Conservation (phyloP, 768 basidiomycete genomes). For the Lentinula edodes region DNA sequence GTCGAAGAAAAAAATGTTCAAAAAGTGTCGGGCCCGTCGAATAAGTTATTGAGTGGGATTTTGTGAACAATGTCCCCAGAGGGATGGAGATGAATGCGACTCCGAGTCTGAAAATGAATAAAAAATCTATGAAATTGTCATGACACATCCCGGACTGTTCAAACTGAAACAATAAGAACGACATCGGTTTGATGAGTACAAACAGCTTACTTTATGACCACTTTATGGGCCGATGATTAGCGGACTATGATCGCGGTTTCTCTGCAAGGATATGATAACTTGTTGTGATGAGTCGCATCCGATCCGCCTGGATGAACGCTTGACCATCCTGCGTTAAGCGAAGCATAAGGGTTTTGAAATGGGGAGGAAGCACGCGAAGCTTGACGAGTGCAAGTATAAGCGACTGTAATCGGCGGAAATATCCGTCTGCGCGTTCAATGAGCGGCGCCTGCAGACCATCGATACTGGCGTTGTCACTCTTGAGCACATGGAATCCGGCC, state of each 20-base stretch:
- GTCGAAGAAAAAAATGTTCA: not conserved
- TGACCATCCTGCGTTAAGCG: not conserved
- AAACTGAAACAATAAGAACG: not conserved
- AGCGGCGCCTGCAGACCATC: conserved; percentile 1
- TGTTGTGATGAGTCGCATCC: conserved; percentile 2
- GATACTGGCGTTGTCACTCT: not conserved
- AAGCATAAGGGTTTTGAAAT: not conserved
- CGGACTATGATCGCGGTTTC: not conserved
- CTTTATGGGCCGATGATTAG: not conserved
- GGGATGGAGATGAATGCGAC: not conserved
- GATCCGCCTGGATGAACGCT: not conserved
- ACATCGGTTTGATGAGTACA: not conserved
- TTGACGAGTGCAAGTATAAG: not conserved
- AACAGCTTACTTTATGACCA: not conserved
- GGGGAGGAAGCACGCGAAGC: not conserved
- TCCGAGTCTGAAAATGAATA: not conserved
- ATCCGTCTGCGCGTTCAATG: conserved; percentile 3
- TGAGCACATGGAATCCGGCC: not conserved
- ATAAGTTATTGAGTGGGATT: not conserved
- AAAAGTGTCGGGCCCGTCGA: not conserved
- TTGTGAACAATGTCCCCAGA: not conserved
- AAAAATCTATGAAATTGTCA: not conserved
- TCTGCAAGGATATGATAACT: conserved; percentile 3
- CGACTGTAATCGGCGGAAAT: conserved; percentile 2
- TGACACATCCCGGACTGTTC: not conserved